Evolutionary conservation across 1,284 basidiomycete species (phyloP), one percentile per base, ranked within the genome.

Genomic region (Pseudozyma sp.): DNA sequence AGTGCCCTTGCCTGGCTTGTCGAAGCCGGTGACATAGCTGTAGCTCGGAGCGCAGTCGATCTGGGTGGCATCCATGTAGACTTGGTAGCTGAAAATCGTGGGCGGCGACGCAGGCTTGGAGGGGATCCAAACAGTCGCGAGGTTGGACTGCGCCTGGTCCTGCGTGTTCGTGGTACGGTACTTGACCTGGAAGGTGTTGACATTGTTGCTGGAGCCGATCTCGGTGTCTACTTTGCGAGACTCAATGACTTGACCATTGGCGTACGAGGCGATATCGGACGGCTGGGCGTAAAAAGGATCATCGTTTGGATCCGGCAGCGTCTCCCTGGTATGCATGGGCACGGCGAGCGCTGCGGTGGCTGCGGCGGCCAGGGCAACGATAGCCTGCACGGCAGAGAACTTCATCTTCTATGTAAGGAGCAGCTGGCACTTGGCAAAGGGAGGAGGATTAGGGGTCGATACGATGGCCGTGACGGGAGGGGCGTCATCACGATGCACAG

Each of bases 41-140:
- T 64, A 75, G 50, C 68, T 73, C 1, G 79, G 79, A 8, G 75
- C 74, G 29, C 81, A 82, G 47, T 69, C 34, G 19, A 70, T 37
- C 35, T 66, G 57, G 9, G 58, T 70, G 14, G 77, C 57, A 51
- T 81, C 81, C 47, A 75, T 69, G 45, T 74, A 79, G 1, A 70
- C 48, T 37, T 74, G 70, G 24, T 74, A 67, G 9, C 63, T 62
- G 19, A 82, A 63, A 30, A 81, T 74, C 61, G 74, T 71, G 60
- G 57, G 58, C 0, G 74, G 72, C 42, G 73, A 71, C 6, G 52
- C 44, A 10, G 77, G 70, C 49, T 73, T 77, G 35, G 58, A 24
- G 1, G 80, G 80, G 17, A 78, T 56, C 14, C 66, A 67, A 1
- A 82, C 54, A 29, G 80, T 78, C 3, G 73, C 78, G 0, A 82